Evolutionary conservation across 495 filamentous ascomycete genomes (phyloP), one percentile per base, ranked within the genome.

Genomic region (Usnea hakonensis): DNA sequence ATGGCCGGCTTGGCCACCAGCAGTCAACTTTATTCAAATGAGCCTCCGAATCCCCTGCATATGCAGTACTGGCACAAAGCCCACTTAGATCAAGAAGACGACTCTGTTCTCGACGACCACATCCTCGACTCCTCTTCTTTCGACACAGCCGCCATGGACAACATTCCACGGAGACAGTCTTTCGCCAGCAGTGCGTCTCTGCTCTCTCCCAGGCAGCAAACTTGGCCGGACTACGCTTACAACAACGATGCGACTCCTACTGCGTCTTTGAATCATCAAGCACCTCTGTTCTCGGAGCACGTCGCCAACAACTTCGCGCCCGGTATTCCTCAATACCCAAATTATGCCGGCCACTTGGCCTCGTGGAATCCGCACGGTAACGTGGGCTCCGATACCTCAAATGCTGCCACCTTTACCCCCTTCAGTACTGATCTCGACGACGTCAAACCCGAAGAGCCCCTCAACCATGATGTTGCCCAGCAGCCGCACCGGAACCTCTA

Each of bases 71-170:
- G 58, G 57, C 53, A 57, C n/a, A 62, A 62, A 43, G 55, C 28
- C 19, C 35, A 56, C 30, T 30, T 62, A 16, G 60, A 62, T n/a
- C 52, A 43, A 57, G 60, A 62, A 35, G 59, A 62, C 70, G 82
- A 83, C 73, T 87, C 83, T 72, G 87, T 91, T 73, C 77, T 95
- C 65, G 90, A 95, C 75, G 88, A 93, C 50, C 87, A 88, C 77
- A 92, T 92, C 71, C 82, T 93, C 64, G 90, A 91, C 72, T 66
- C 82, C 79, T 70, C 83, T 19, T 83, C 85, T 38, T 77, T 90
- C 67, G 86, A 89, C 66, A 83, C 90, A 75, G 85, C 87, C 48
- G 80, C 83, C 65, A 81, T 86, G 76, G 79, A 77, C 62, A 82
- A 81, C 65, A 75, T 79, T 66, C 76, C 74, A 76, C 82, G 87